These are phyloP conservation scores for Pulveroboletus sp. DNA, from an alignment of 768 basidiomycete species.

Conservation along the genomic window DNA sequence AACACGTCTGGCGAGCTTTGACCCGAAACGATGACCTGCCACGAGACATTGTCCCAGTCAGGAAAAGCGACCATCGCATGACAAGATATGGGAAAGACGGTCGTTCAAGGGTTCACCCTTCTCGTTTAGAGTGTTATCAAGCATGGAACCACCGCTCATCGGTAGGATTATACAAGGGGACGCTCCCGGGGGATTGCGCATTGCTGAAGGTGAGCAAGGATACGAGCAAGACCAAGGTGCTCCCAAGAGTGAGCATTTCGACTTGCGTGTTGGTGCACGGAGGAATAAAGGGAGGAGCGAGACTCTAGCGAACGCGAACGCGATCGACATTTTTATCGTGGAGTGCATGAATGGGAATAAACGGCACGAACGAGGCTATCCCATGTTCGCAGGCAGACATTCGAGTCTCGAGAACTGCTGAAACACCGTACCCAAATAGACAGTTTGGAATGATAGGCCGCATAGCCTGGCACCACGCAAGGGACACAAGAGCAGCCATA, in stretches of 20 bases:
- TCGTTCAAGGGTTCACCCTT: constrained; percentile 46
- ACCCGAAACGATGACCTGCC: constrained; percentile 60
- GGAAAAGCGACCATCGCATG: background rate
- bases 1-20: constrained; percentile 54
- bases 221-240: background rate
- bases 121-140: constrained; percentile 35
- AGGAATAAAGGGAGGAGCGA: too few species aligned
- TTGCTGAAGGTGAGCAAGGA: background rate
- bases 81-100: background rate
- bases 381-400: background rate
- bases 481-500: background rate
- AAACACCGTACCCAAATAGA: background rate
- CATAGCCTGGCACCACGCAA: background rate
- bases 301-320: background rate
- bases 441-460: background rate
- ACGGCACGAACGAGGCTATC: background rate
- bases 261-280: background rate
- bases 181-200: background rate
- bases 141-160: constrained; percentile 40
- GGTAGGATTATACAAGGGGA: constrained; percentile 34
- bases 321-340: background rate
- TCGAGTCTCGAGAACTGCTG: too few species aligned
- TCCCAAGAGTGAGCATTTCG: constrained; percentile 6
- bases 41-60: background rate
- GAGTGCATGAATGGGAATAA: too few species aligned